Conservation (phyloP, 495 filamentous ascomycete species). For the Penicillium parvum region DNA sequence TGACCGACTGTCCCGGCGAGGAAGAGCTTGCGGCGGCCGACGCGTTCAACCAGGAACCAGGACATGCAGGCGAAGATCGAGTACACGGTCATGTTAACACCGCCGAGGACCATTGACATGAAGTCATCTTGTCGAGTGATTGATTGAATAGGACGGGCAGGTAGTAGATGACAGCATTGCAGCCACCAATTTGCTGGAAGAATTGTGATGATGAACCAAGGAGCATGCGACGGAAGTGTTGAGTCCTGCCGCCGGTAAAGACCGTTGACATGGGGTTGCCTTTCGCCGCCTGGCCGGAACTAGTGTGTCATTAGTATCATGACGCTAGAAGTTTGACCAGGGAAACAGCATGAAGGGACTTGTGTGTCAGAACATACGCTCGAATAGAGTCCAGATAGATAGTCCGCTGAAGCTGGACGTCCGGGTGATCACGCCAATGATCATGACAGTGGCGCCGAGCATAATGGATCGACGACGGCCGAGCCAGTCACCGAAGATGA, state of each 20-base stretch:
- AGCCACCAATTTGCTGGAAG: slow-evolving; percentile 72
- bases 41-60: slow-evolving; percentile 80
- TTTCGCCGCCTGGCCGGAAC: slow-evolving; percentile 30
- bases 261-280: slow-evolving; percentile 34
- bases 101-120: slow-evolving; percentile 69
- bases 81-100: slow-evolving; percentile 82
- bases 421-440: slow-evolving; percentile 64
- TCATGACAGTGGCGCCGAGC: slow-evolving; percentile 69
- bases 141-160: slow-evolving; percentile 71
- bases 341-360: background rate
- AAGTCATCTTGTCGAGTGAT: slow-evolving; percentile 57
- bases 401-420: slow-evolving; percentile 54
- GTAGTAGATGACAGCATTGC: slow-evolving; percentile 86
- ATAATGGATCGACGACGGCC: slow-evolving; percentile 62
- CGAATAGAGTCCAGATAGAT: slow-evolving; percentile 74
- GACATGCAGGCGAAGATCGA: slow-evolving; percentile 71
- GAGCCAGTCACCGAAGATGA: slow-evolving; percentile 62
- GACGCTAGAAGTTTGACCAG: background rate
- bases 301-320: slow-evolving; percentile 5
- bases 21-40: slow-evolving; percentile 72
- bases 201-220: slow-evolving; percentile 63
- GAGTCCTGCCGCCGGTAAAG: slow-evolving; percentile 40
- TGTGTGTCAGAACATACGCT: slow-evolving; percentile 46
- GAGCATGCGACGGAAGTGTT: slow-evolving; percentile 47
- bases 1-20: slow-evolving; percentile 66